Evolutionary conservation across 2,329 filamentous ascomycete species (phyloP).

Genomic region (Aureobasidium sp.): DNA sequence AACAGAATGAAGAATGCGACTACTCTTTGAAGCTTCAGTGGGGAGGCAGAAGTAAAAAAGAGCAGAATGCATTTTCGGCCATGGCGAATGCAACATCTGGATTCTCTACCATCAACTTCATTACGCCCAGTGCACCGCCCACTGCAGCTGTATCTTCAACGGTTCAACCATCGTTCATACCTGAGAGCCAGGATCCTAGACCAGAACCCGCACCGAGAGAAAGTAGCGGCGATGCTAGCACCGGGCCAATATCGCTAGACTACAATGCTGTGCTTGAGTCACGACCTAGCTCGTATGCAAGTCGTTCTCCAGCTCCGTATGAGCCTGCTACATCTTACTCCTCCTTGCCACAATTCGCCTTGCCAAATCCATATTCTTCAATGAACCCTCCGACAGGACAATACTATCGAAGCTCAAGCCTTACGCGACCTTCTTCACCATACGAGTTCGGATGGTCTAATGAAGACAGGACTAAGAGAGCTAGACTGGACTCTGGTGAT

Average conservation of each 20-base stretch:
- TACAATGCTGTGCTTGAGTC: background rate
- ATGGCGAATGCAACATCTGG: background rate
- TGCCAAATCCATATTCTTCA: background rate
- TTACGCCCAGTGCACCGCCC: background rate
- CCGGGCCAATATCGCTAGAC: background rate
- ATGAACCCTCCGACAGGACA: background rate
- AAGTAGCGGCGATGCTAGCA: background rate
- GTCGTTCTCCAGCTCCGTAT: background rate
- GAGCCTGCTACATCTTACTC: background rate
- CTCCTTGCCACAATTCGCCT: background rate
- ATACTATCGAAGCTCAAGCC: background rate
- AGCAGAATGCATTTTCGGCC: conserved; percentile 25
- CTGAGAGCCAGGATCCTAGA: background rate
- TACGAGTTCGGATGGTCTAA: conserved; percentile 9
- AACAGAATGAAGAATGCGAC: conserved; percentile 65
- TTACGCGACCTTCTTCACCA: background rate
- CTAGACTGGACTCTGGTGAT: conserved; percentile 22
- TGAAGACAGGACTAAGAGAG: conserved; percentile 29
- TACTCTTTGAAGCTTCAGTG: conserved; percentile 76
- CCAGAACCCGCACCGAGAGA: background rate
- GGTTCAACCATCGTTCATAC: background rate
- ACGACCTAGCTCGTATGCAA: background rate
- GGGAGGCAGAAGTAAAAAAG: conserved; percentile 60
- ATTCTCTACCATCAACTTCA: background rate
- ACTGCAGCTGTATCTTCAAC: background rate